phyloP scores from a whole-genome alignment of 129 eudicot species.

The Oenanthe sinensis region DNA sequence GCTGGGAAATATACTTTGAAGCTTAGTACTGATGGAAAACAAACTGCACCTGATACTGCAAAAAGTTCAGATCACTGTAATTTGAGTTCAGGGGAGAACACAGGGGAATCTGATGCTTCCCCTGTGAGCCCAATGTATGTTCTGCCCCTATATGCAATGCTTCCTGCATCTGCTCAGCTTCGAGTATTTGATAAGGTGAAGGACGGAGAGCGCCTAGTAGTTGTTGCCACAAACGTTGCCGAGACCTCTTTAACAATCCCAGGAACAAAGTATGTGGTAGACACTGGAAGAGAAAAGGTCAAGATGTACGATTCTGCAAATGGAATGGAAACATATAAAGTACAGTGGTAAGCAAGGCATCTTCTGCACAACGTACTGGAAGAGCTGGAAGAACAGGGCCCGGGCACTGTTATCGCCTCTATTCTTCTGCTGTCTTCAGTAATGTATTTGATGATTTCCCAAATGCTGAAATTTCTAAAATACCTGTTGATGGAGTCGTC shows the following conservation, averaged over 20 bases:
- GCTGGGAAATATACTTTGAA: slow-evolving; percentile 26
- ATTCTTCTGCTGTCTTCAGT: slow-evolving; percentile 69
- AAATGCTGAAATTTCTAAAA: slow-evolving; percentile 62
- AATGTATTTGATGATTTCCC: slow-evolving; percentile 57
- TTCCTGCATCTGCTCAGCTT: slow-evolving; percentile 85
- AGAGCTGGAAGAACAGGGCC: slow-evolving; percentile 98
- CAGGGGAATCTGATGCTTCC: slow-evolving; percentile 11
- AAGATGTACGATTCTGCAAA: slow-evolving; percentile 61
- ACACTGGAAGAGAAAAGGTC: slow-evolving; percentile 90
- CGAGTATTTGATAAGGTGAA: slow-evolving; percentile 68
- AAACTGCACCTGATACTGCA: neutral
- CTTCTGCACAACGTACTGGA: slow-evolving; percentile 93
- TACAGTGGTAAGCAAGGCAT: slow-evolving; percentile 97
- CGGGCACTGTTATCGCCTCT: slow-evolving; percentile 92
- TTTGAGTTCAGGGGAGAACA: slow-evolving; percentile 1
- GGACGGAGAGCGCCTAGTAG: slow-evolving; percentile 79
- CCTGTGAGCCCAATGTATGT: slow-evolving; percentile 46
- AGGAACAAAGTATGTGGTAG: slow-evolving; percentile 87
- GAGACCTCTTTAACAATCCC: slow-evolving; percentile 94
- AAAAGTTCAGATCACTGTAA: slow-evolving; percentile 15
- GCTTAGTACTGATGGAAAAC: slow-evolving; percentile 14
- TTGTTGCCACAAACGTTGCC: slow-evolving; percentile 94
- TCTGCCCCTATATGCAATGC: slow-evolving; percentile 92
- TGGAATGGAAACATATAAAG: slow-evolving; percentile 79
- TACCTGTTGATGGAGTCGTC: slow-evolving; percentile 91